Percentiles rank a stretch among this genome's conserved stretches.
These are phyloP conservation scores for Nicotiana noctiflora DNA, from an alignment of 257 asterid genomes.

Conservation along the genomic window DNA sequence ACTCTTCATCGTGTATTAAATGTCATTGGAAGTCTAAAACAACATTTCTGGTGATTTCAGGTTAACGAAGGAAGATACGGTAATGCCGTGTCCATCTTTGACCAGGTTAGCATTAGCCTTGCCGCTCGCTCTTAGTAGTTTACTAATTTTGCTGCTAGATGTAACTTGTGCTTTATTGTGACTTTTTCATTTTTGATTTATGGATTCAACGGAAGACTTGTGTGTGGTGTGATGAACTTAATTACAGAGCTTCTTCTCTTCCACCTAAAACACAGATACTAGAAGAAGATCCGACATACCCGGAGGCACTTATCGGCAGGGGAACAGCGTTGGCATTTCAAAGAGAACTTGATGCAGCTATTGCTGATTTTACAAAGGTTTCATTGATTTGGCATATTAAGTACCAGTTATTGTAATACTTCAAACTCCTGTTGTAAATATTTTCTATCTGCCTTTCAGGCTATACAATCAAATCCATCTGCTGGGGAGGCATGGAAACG, in stretches of 20 bases:
- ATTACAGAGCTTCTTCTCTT: constrained; percentile 10
- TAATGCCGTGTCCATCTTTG: constrained; percentile 80
- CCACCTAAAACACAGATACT: constrained; percentile 50
- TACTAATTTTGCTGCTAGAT: constrained; percentile 1
- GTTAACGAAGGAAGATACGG: constrained; percentile 93
- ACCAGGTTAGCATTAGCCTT: constrained; percentile 51
- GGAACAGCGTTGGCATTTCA: constrained; percentile 99
- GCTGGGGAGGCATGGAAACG: constrained; percentile 99
- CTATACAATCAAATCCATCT: constrained; percentile 79
- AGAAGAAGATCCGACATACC: constrained; percentile 80
- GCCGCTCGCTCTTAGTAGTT: background rate
- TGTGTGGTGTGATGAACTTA: constrained; percentile 12
- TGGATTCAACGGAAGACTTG: constrained; percentile 14
- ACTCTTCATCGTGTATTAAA: background rate
- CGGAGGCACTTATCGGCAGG: constrained; percentile 96
- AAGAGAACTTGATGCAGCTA: constrained; percentile 92
- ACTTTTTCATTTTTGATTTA: background rate
- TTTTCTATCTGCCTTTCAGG: constrained; percentile 32
- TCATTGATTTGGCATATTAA: constrained; percentile 9
- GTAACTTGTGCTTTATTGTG: background rate
- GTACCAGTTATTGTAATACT: background rate
- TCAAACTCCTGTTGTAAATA: background rate
- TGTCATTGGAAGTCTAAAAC: constrained; percentile 15
- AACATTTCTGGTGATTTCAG: constrained; percentile 42
- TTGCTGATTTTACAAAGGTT: constrained; percentile 91